Evolutionary conservation across 352 stramenopile species (phyloP), one percentile per base, ranked within the genome.

Genomic region (Globisporangium recalcitrans): DNA sequence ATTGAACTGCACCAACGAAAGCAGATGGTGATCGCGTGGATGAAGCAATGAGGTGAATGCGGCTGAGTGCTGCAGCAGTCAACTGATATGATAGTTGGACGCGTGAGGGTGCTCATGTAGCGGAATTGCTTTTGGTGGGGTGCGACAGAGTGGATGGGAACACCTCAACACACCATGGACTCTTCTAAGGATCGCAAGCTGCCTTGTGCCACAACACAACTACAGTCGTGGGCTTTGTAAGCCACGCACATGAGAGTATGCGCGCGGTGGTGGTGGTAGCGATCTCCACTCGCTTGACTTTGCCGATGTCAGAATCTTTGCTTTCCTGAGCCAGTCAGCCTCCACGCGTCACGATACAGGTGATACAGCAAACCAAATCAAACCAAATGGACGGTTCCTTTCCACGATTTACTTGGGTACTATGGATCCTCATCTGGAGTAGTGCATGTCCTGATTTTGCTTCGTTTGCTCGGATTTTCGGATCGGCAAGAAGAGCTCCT

Each of bases 1-100:
- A 57, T 57, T 57, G 51, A 44, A 36, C 29, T 34, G 29, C 51
- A 1, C 27, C 29, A 44, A 57, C 3, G 51, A 57, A 57, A 57
- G 51, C 51, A 57, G n/a, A 29, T 44, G 51, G 51, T 0, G 9
- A 44, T n/a, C 8, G 29, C 44, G n/a, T 57, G 29, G 27, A 56
- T 56, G 27, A 56, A 42, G 27, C 49, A 56, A 55, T 55, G 16
- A 55, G 26, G 32, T 4, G 49, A 54, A 31, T 14, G 24, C 38
- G 38, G 38, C 38, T 46, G 38, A 16, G 38, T 46, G 16, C 38
- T 16, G 38, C 38, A 22, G 21, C 38, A 46, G 38, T 46, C 38
- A 46, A 46, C 38, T 46, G 38, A 46, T 46, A 46, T 16, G 38
- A 22, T 11, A 22, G 14, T 22, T 46, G 38, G 16, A 46, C 16